Conservation (phyloP, 768 basidiomycete genomes). For the Hygrocybe coccinea region DNA sequence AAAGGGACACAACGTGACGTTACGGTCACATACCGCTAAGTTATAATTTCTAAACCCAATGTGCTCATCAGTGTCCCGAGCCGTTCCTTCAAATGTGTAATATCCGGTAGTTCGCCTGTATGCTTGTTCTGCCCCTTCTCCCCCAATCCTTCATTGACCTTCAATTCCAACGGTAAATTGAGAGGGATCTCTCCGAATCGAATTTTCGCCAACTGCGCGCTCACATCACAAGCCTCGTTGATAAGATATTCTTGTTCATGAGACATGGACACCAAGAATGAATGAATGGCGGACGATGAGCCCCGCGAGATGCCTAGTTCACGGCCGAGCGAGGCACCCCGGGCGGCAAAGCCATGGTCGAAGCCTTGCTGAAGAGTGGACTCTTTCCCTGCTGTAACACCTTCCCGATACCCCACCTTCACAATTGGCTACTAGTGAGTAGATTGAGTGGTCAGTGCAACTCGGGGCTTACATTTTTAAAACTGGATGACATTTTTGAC, state of each 20-base stretch:
- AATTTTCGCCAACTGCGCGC: too few relatives aligned
- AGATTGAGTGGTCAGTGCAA: background rate
- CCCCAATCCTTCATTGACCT: too few relatives aligned
- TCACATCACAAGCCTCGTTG: too few relatives aligned
- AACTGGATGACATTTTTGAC: conserved; percentile 61
- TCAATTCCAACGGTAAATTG: too few relatives aligned
- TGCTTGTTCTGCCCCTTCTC: too few relatives aligned
- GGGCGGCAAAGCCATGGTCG: conserved; percentile 71
- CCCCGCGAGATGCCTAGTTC: conserved; percentile 79
- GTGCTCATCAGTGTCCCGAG: too few relatives aligned
- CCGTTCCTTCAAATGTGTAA: too few relatives aligned
- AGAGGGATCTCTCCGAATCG: too few relatives aligned
- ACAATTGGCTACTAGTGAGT: conserved; percentile 1
- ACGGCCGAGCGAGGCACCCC: conserved; percentile 71
- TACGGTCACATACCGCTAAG: background rate
- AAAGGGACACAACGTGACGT: background rate
- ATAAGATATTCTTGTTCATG: too few relatives aligned
- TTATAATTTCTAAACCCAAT: too few relatives aligned
- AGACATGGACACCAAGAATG: conserved; percentile 42
- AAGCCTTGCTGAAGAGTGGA: conserved; percentile 84
- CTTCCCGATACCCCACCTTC: conserved; percentile 94
- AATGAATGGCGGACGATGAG: conserved; percentile 54
- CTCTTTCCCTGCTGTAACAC: conserved; percentile 90
- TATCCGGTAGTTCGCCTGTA: too few relatives aligned
- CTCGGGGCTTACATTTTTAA: conserved; percentile 54